Conservation (phyloP, 2,329 filamentous ascomycete species). For the Aureobasidium vineae region DNA sequence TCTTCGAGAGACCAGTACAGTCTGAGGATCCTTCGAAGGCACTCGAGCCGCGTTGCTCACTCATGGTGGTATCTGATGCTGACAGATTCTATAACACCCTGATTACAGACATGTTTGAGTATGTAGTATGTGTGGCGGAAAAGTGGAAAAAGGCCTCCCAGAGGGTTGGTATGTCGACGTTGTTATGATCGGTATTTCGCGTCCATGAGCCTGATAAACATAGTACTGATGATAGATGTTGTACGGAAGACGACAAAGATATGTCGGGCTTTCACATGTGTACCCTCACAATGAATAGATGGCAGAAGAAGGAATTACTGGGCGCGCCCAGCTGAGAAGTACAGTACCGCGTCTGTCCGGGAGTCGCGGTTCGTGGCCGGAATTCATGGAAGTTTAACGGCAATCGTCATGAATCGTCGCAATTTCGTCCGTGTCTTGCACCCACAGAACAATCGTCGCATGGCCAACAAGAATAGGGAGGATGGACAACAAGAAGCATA, state of each 20-base stretch:
- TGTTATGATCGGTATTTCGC: neutral
- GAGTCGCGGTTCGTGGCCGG: conserved; percentile 12
- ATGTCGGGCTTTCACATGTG: neutral
- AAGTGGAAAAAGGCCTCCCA: neutral
- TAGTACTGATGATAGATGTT: neutral
- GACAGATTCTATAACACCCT: neutral
- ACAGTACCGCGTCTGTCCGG: neutral
- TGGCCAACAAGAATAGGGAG: no score
- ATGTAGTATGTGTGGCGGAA: neutral
- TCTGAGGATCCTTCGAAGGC: conserved; percentile 14
- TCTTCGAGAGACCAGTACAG: neutral
- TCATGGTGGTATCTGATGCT: neutral
- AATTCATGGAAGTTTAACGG: conserved; percentile 6
- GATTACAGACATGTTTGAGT: neutral
- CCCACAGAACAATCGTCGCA: neutral
- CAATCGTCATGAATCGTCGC: neutral
- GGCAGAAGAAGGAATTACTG: conserved; percentile 6
- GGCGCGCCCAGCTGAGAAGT: conserved; percentile 1
- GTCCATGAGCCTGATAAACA: neutral
- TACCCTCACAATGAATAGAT: neutral
- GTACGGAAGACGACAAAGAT: no score
- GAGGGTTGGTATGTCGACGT: neutral
- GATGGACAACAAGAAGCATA: neutral
- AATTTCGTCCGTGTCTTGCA: neutral
- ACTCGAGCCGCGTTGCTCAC: conserved; percentile 7